Evolutionary conservation across 768 basidiomycete genomes (phyloP), one percentile per base, ranked within the genome.

Genomic region (Cyclocybe cylindracea): DNA sequence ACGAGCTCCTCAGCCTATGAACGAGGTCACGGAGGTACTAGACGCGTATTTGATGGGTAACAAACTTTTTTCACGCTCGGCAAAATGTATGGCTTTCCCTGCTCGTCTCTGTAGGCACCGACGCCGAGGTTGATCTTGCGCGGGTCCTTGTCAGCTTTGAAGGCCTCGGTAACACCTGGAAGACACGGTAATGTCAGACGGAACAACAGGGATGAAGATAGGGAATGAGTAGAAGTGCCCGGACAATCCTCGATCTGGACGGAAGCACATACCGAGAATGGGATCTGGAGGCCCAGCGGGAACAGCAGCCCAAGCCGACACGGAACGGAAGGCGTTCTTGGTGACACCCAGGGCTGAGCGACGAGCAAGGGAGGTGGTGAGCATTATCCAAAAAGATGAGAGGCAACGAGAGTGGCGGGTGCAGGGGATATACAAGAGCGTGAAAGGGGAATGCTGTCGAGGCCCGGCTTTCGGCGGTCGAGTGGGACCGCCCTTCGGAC

Each of bases 101-200:
- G 78, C 57, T 85, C 91, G 61, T 99, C 94, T 54, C 97, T 84
- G 79, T 94, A 98, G 40, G 93, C 91, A 62, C 97, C 97, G 58
- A 98, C 97, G 65, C 97, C 97, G 52, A 99, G 80, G 75, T 98
- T 99, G 66, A 99, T 96, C 72, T 98, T 98, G 59, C 86, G 85
- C 13, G 90, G 77, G 68, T 90, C 85, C 63, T 84, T 87, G 82
- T 98, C 94, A 39, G 93, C 92, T 76, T 95, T 97, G 84, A 94
- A 99, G 29, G 94, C 93, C 66, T 98, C 96, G 29, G 91, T 89
- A 44, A 99, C 81, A 55, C 91, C 89, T 91, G 60, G 44, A 46
- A 47, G 50, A 35, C 33, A 39, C 24, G 34, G n/a, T 29, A 31
- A 46, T 42, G 44, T 45, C 46, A 51, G 40, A 51, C 53, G 44